phyloP scores from a whole-genome alignment of 2,329 filamentous ascomycete genomes.

The Chaetomiaceae sp. region DNA sequence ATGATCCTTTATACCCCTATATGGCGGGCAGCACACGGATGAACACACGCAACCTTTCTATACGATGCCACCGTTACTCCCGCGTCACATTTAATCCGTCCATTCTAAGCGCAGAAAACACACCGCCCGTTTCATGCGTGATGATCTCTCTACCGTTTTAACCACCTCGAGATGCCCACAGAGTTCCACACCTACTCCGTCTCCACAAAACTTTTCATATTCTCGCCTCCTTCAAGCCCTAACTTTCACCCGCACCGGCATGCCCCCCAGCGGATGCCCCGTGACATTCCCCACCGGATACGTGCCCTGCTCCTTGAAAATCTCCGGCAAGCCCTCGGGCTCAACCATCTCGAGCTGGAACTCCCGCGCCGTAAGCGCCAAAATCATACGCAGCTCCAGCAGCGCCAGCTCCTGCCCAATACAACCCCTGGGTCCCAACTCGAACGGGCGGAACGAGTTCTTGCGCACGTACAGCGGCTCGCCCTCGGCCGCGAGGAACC shows the following conservation, averaged over 20 bases:
- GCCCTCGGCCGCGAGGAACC: conserved; percentile 29
- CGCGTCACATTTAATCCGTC: too few species aligned
- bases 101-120: too few species aligned
- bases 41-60: too few species aligned
- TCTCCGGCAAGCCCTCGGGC: conserved; percentile 4
- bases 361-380: background rate
- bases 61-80: too few species aligned
- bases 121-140: too few species aligned
- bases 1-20: too few species aligned
- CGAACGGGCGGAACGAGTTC: conserved; percentile 46
- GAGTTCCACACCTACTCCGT: too few species aligned
- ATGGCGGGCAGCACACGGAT: too few species aligned
- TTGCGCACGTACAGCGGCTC: conserved; percentile 14
- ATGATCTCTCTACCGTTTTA: too few species aligned
- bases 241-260: conserved; percentile 9
- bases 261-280: conserved; percentile 22
- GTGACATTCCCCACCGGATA: conserved; percentile 24
- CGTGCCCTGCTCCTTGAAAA: conserved; percentile 28
- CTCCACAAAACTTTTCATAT: too few species aligned
- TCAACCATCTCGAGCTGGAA: conserved; percentile 1
- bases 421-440: conserved; percentile 44
- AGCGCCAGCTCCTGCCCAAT: conserved; percentile 46
- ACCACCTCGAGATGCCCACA: too few species aligned
- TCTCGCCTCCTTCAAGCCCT: background rate
- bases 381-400: background rate